A percentile compares a stretch with the other conserved stretches of the same genome.
These are phyloP conservation scores for Monosporozyma solicola DNA, from an alignment of 805 yeast genomes.

Conservation along the genomic window DNA sequence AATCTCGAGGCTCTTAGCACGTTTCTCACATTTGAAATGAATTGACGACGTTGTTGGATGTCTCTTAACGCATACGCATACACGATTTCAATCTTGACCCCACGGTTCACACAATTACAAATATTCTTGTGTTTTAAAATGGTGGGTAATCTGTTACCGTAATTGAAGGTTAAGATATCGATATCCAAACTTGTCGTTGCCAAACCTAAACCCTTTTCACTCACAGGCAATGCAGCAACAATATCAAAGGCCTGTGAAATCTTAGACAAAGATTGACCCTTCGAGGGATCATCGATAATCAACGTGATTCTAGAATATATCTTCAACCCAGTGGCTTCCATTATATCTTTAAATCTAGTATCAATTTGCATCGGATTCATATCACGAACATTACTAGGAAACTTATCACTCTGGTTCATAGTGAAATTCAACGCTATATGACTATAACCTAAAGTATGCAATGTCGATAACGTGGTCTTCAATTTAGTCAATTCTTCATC, in stretches of 20 bases:
- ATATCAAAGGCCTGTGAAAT: slow-evolving; percentile 52
- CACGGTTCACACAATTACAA: slow-evolving; percentile 75
- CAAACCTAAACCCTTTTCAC: slow-evolving; percentile 69
- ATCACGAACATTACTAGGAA: slow-evolving; percentile 39
- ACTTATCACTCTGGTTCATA: slow-evolving; percentile 40
- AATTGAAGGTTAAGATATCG: slow-evolving; percentile 70
- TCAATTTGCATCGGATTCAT: slow-evolving; percentile 35
- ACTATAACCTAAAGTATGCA: slow-evolving; percentile 58
- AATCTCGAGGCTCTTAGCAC: slow-evolving; percentile 73
- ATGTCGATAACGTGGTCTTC: slow-evolving; percentile 42
- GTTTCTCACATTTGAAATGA: slow-evolving; percentile 63
- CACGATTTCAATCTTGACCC: slow-evolving; percentile 71
- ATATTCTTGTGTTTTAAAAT: slow-evolving; percentile 76
- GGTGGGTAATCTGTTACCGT: slow-evolving; percentile 56
- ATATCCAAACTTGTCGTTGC: slow-evolving; percentile 70
- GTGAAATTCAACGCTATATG: slow-evolving; percentile 69
- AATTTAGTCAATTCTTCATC: slow-evolving; percentile 36
- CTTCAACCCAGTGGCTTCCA: slow-evolving; percentile 34
- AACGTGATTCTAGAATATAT: slow-evolving; percentile 68
- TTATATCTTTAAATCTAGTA: slow-evolving; percentile 20
- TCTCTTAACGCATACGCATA: slow-evolving; percentile 46
- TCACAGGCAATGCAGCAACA: slow-evolving; percentile 68
- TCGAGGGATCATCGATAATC: slow-evolving; percentile 66
- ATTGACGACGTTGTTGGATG: slow-evolving; percentile 44
- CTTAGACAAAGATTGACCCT: slow-evolving; percentile 44